Percentiles rank a stretch among this genome's conserved stretches.
phyloP scores from a whole-genome alignment of 1,284 basidiomycete species.

The Crepidotus sp. region DNA sequence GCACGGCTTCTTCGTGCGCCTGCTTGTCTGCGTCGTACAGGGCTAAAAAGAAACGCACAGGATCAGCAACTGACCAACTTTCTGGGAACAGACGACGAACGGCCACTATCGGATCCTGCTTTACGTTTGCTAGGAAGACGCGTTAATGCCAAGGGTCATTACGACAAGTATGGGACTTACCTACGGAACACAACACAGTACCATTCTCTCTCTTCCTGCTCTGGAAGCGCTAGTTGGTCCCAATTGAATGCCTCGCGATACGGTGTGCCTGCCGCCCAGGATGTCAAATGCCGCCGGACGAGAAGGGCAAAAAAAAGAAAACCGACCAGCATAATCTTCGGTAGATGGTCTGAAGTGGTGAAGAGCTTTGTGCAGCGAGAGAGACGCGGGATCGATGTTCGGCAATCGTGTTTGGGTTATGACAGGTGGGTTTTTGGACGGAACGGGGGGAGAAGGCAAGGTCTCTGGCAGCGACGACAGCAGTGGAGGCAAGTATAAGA shows the following conservation, averaged over 20 bases:
- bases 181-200: slow-evolving; percentile 79
- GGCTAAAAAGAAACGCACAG: slow-evolving; percentile 31
- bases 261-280: slow-evolving; percentile 23
- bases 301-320: background rate
- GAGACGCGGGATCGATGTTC: slow-evolving; percentile 71
- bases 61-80: slow-evolving; percentile 4
- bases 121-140: slow-evolving; percentile 39
- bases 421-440: slow-evolving; percentile 33
- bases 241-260: slow-evolving; percentile 84
- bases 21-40: slow-evolving; percentile 79
- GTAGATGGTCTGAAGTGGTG: slow-evolving; percentile 65
- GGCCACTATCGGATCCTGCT: slow-evolving; percentile 54
- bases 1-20: slow-evolving; percentile 86
- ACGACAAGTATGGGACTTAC: background rate
- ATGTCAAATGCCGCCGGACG: background rate
- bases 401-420: slow-evolving; percentile 71
- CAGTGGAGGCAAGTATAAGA: slow-evolving; percentile 74
- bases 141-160: background rate
- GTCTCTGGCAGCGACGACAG: slow-evolving; percentile 59
- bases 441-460: slow-evolving; percentile 23
- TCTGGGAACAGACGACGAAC: slow-evolving; percentile 30
- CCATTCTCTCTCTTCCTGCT: slow-evolving; percentile 74
- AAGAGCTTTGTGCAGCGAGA: slow-evolving; percentile 79
- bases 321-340: slow-evolving; percentile 46
- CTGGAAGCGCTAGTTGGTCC: slow-evolving; percentile 58